Conservation (phyloP, 768 basidiomycete genomes). For the Leccinum broughii region DNA sequence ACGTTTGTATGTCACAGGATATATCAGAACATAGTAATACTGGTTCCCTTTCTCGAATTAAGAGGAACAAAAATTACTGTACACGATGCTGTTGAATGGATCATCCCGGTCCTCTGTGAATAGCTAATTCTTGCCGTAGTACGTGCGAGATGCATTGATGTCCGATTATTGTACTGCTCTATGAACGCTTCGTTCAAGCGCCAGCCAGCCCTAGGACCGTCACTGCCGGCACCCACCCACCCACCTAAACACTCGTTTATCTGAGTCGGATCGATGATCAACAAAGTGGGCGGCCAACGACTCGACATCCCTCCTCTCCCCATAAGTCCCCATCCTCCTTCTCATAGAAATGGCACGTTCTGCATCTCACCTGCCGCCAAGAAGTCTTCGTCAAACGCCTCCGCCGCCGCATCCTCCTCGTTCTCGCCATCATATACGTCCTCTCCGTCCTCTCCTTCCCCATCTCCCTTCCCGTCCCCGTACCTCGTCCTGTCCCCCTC, state of each 20-base stretch:
- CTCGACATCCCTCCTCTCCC: background rate
- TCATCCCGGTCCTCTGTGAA: background rate
- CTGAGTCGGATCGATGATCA: background rate
- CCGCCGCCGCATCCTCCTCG: constrained; percentile 66
- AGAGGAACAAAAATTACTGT: background rate
- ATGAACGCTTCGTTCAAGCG: background rate
- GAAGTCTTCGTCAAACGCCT: constrained; percentile 77
- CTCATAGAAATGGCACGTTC: constrained; percentile 65
- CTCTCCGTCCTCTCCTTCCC: constrained; percentile 34
- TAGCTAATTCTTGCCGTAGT: background rate
- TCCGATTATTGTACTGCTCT: constrained; percentile 6
- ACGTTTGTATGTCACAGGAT: background rate
- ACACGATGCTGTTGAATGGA: background rate
- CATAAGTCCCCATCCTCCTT: background rate
- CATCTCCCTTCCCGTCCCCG: constrained; percentile 34
- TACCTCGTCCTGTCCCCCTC: constrained; percentile 32
- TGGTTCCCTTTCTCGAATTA: background rate
- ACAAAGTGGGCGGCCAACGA: background rate
- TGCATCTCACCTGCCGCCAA: constrained; percentile 83
- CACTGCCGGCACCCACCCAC: background rate
- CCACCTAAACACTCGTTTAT: background rate
- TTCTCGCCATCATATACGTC: constrained; percentile 42
- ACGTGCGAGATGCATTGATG: background rate
- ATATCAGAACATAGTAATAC: too few relatives aligned
- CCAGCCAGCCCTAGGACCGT: background rate